Conservation (phyloP, 306 rosid species). For the Quercus ilex region DNA sequence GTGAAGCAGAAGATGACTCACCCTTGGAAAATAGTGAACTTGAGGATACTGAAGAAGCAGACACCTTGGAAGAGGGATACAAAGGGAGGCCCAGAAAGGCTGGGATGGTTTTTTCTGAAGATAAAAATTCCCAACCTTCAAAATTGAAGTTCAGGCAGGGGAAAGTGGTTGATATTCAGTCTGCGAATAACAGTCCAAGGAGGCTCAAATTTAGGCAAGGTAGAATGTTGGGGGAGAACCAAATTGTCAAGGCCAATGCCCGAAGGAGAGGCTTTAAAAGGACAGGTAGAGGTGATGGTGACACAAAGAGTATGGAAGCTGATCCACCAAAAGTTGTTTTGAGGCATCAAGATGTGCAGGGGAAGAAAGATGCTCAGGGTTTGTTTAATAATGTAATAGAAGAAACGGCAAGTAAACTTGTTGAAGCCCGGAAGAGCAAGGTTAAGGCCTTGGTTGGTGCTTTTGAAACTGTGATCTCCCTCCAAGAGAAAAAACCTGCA, state of each 20-base stretch:
- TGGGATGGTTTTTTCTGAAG: slow-evolving; percentile 34
- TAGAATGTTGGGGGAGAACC: slow-evolving; percentile 39
- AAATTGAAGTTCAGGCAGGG: slow-evolving; percentile 66
- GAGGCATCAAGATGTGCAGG: slow-evolving; percentile 70
- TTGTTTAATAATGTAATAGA: slow-evolving; percentile 82
- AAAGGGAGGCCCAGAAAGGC: slow-evolving; percentile 28
- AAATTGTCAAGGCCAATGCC: slow-evolving; percentile 11
- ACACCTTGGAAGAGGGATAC: slow-evolving; percentile 24
- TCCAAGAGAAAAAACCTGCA: slow-evolving; percentile 71
- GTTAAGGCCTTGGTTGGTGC: slow-evolving; percentile 99
- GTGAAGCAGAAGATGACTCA: slow-evolving; percentile 51
- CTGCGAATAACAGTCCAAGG: slow-evolving; percentile 49
- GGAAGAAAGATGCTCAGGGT: slow-evolving; percentile 69
- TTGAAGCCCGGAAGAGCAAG: slow-evolving; percentile 74
- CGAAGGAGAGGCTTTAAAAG: slow-evolving; percentile 48
- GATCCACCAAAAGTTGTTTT: slow-evolving; percentile 55
- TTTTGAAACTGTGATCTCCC: slow-evolving; percentile 94
- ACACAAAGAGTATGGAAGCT: slow-evolving; percentile 6
- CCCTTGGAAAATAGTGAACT: slow-evolving; percentile 32
- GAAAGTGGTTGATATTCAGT: slow-evolving; percentile 46
- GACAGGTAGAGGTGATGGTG: slow-evolving; percentile 33
- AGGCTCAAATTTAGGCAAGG: slow-evolving; percentile 70
- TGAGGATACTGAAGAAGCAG: slow-evolving; percentile 36
- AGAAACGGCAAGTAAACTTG: slow-evolving; percentile 91
- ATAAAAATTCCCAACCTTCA: slow-evolving; percentile 32